A percentile compares a stretch with the other conserved stretches of the same genome.
Conservation (phyloP, 345 rosid genomes). For the Jatropha curcas region DNA sequence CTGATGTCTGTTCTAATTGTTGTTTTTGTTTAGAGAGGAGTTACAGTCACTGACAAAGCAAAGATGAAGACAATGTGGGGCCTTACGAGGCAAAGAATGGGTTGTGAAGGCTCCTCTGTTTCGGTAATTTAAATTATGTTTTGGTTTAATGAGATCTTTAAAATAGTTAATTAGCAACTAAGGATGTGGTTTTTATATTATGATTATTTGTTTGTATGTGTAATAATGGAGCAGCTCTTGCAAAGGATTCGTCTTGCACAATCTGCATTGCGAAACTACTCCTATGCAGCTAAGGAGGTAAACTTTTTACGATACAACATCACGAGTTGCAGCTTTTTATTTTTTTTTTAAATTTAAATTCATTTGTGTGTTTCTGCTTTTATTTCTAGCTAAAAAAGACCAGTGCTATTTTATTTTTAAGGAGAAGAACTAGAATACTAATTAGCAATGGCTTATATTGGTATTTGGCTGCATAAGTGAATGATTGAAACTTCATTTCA, state of each 20-base stretch:
- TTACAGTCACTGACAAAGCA: no score
- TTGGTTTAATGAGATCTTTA: not conserved
- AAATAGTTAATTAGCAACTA: no score
- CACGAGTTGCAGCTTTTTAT: no score
- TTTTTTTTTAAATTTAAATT: no score
- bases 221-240: slow-evolving; percentile 36
- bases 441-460: no score
- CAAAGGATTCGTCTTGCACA: slow-evolving; percentile 50
- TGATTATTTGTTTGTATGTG: slow-evolving; percentile 1
- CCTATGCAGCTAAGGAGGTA: slow-evolving; percentile 71
- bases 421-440: no score
- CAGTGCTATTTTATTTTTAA: not conserved
- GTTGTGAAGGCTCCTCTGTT: no score
- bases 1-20: no score
- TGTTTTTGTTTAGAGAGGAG: no score
- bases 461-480: not conserved
- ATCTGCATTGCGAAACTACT: slow-evolving; percentile 48
- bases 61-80: slow-evolving; percentile 50
- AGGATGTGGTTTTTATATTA: slow-evolving; percentile 6
- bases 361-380: not conserved
- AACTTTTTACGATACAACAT: not conserved
- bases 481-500: not conserved
- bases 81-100: slow-evolving; percentile 47
- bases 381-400: no score
- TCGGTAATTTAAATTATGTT: no score